Base-by-base conservation (phyloP, 225 moss, liverwort and hornwort genomes). In the Neckera pumila region DNA sequence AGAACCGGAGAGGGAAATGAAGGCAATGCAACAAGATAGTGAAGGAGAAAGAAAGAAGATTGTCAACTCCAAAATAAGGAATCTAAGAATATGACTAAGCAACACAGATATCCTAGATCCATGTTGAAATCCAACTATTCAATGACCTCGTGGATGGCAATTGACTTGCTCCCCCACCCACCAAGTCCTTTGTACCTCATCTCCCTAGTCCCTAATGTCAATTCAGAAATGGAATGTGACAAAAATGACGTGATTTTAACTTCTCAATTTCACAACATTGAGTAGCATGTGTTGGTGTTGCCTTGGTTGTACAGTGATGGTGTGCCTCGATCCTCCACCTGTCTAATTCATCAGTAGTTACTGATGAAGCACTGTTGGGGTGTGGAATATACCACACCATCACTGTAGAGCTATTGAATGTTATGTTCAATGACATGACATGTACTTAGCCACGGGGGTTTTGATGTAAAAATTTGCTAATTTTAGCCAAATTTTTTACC, bases 1-100 rank as follows among this genome's bases (percentile, higher is more conserved):
- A 42, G 0, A 1, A 1, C 0, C 0, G 11, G 12, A 19, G 1
- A 74, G 0, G 31, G 19, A 2, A 47, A 0, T 47, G 11, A 47
- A 31, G 11, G 19, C 74, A 30, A 31, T 17, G 2, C 30, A 74
- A 45, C 2, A 45, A 11, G 27, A 10, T 1, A 1, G 10, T 4
- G 0, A 72, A 16, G 18, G 47, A 18, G 4, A 73, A 16, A 47
- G 3, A 30, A 45, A 28, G 30, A 73, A 10, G 6, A 14, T 45
- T 73, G 11, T 17, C 1, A 17, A 0, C 3, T 10, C 0, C 2
- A 28, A 45, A 2, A 3, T 14, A 71, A 65, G 1, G n/a, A n/a
- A n/a, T 66, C 6, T n/a, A 66, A n/a, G 3, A n/a, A 1, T n/a
- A n/a, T n/a, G 2, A 6, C 9, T 21, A n/a, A 72, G 9, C 17